These are phyloP conservation scores for Mycena citricolor DNA, from an alignment of 1,284 basidiomycete species.

Conservation along the genomic window DNA sequence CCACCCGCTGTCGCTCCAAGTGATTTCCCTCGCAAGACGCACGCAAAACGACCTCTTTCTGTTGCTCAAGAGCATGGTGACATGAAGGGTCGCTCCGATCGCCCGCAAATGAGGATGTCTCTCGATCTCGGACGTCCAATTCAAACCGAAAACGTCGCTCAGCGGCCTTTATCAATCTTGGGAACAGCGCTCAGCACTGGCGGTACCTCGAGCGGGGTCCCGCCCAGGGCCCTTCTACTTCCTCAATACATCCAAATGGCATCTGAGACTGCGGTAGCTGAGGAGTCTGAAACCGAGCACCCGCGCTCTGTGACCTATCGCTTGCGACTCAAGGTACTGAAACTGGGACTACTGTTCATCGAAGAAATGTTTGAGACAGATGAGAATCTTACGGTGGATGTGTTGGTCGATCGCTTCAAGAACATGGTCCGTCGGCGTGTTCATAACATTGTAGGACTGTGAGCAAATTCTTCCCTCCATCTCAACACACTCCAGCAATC, in stretches of 20 bases:
- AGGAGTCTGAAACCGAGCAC: constrained; percentile 3
- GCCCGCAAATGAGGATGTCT: constrained; percentile 7
- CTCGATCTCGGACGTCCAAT: not conserved
- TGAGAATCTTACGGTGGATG: not conserved
- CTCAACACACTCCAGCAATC: too few relatives aligned
- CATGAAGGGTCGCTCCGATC: not conserved
- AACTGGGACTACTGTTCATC: not conserved
- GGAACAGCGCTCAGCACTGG: constrained; percentile 5
- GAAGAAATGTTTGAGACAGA: not conserved
- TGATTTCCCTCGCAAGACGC: constrained; percentile 3
- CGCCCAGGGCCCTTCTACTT: constrained; percentile 16
- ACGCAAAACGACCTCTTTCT: constrained; percentile 15
- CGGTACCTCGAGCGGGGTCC: constrained; percentile 1
- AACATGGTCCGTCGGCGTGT: constrained; percentile 1
- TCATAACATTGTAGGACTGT: constrained; percentile 3
- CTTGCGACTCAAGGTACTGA: constrained; percentile 10
- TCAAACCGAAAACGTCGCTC: not conserved
- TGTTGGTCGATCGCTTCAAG: not conserved
- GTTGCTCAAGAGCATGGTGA: not conserved
- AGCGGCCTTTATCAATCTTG: not conserved
- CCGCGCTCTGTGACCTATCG: not conserved
- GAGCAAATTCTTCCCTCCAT: too few relatives aligned
- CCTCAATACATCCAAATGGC: constrained; percentile 11
- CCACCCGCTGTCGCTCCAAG: too few relatives aligned
- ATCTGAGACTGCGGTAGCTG: not conserved